Percentiles rank a stretch among this genome's conserved stretches.
Conservation (phyloP, 257 asterid genomes). For the Lithospermum erythrorhizon region DNA sequence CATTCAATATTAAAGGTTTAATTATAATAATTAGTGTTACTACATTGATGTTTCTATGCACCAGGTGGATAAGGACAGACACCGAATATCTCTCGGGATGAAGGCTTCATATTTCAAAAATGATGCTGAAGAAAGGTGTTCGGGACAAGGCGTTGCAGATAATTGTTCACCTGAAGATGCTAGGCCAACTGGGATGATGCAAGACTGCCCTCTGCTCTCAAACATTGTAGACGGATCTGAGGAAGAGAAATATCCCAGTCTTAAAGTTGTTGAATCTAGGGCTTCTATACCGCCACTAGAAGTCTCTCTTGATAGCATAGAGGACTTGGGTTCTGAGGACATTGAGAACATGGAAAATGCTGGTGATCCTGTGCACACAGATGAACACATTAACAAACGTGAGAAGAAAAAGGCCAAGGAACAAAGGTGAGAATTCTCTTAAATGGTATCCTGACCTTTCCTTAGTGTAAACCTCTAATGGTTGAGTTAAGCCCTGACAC, state of each 20-base stretch:
- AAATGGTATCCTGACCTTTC: background rate
- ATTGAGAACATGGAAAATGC: slow-evolving; percentile 23
- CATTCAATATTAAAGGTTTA: background rate
- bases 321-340: slow-evolving; percentile 33
- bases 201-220: slow-evolving; percentile 17
- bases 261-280: slow-evolving; percentile 59
- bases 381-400: slow-evolving; percentile 41
- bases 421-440: slow-evolving; percentile 30
- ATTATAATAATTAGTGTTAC: background rate
- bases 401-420: slow-evolving; percentile 53
- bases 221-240: slow-evolving; percentile 20
- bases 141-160: slow-evolving; percentile 15
- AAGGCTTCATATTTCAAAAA: slow-evolving; percentile 53
- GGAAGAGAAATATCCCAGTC: slow-evolving; percentile 27
- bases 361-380: slow-evolving; percentile 24
- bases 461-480: background rate
- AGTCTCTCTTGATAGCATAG: slow-evolving; percentile 75
- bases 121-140: slow-evolving; percentile 24
- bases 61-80: slow-evolving; percentile 87
- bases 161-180: slow-evolving; percentile 20
- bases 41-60: slow-evolving; percentile 1
- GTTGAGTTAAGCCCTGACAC: background rate
- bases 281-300: slow-evolving; percentile 80
- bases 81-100: slow-evolving; percentile 86
- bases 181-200: slow-evolving; percentile 19